Base-by-base conservation (phyloP, 225 moss, liverwort and hornwort genomes). In the Sphagnum tenellum region DNA sequence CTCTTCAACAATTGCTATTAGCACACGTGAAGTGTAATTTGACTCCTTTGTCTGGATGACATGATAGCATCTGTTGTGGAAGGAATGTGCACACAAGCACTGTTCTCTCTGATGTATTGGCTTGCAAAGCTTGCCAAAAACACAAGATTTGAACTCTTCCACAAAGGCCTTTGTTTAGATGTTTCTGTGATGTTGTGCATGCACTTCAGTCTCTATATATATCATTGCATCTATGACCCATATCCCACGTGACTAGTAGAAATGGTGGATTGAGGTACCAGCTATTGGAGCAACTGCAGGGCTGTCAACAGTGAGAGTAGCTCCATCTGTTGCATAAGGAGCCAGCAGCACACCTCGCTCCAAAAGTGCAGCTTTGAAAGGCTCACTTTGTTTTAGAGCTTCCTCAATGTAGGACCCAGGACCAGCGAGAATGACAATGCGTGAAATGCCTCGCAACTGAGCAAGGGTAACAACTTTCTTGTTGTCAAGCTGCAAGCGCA, bases 331-430 rank as follows among this genome's bases (percentile, higher is more conserved):
- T 12, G 88, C 75, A 72, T 89, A 95, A 2, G 94, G 79, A 69
- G 91, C 91, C 74, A 95, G 88, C 63, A 95, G 56, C 69, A 95
- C 94, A 52, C 89, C 94, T 9, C 94, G 80, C 66, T 95, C 89
- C 5, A 95, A 78, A 45, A 95, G 86, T 49, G 77, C 86, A 71
- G 74, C 72, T 73, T 71, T 88, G 13, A 71, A 84, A 53, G 77
- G 76, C 44, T 89, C 89, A 58, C 80, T 88, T 70, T 73, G 76
- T 12, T 66, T 68, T 10, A 95, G 80, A 44, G 94, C 89, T 69
- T 89, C 86, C 47, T 84, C 72, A 55, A 95, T 79, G 29, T 82
- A 92, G 3, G 82, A 69, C 11, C 80, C 74, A 12, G 88, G 74
- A 47, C 94, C 94, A 59, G 94, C 87, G 58, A 95, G 83, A 66